Conservation (phyloP, 2,329 filamentous ascomycete species). For the Stagonosporopsis rhizophila region DNA sequence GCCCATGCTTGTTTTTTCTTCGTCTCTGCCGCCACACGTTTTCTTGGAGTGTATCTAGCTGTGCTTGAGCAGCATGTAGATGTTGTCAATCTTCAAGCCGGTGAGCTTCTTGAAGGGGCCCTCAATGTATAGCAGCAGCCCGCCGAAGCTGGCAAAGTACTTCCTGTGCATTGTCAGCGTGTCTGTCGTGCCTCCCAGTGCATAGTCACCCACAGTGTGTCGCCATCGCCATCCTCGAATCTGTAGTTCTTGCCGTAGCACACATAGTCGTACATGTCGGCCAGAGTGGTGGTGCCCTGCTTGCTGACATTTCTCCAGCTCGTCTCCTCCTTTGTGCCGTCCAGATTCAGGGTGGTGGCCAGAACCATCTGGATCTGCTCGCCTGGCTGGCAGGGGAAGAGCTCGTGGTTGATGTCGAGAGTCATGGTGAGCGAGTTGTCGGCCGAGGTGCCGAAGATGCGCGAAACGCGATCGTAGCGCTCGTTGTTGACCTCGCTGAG, state of each 20-base stretch:
- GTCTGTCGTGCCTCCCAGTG: background rate
- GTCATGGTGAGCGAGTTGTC: constrained; percentile 81
- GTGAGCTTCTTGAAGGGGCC: constrained; percentile 97
- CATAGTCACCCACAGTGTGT: constrained; percentile 75
- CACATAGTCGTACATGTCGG: constrained; percentile 86
- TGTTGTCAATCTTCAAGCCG: constrained; percentile 87
- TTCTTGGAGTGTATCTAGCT: constrained; percentile 48
- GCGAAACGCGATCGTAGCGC: constrained; percentile 95
- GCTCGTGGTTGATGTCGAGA: constrained; percentile 92
- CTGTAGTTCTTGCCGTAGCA: constrained; percentile 89
- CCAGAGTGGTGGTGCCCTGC: constrained; percentile 61
- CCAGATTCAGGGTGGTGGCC: constrained; percentile 83
- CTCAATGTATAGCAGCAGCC: constrained; percentile 86
- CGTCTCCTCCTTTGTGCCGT: constrained; percentile 68
- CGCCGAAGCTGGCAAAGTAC: constrained; percentile 92
- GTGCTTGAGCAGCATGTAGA: constrained; percentile 95
- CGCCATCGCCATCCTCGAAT: constrained; percentile 82
- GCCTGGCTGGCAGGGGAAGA: constrained; percentile 78
- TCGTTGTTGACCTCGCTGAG: constrained; percentile 79
- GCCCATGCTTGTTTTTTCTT: constrained; percentile 40
- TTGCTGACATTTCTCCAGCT: constrained; percentile 72
- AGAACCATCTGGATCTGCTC: constrained; percentile 83
- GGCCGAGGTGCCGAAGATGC: constrained; percentile 77
- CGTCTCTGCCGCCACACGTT: background rate
- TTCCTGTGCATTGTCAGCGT: constrained; percentile 66